Base-by-base conservation (phyloP, 495 filamentous ascomycete genomes). In the Annulohypoxylon stygium region DNA sequence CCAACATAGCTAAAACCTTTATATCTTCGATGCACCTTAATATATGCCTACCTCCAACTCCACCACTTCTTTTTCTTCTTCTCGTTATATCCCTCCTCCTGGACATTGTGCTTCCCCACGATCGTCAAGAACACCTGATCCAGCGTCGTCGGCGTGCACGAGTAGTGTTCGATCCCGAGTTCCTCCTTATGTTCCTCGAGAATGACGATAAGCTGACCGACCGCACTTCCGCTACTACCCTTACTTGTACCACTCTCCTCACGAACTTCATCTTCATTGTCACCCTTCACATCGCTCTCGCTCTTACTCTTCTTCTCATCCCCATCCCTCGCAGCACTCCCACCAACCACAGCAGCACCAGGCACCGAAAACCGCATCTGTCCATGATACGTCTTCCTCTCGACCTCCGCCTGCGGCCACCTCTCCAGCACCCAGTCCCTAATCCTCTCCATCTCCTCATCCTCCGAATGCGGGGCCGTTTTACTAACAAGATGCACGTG, bases 121-220 rank as follows among this genome's bases (percentile, higher is more conserved):
- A 97, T 93, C 43, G 82, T 88, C 82, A 97, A 81, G 80, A 97
- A 97, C 0, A 97, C 93, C 82, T 96, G 91, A 80, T 97, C 94
- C 66, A 97, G 84, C 37, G 92, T 95, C 57, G 93, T 94, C 69
- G 91, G 92, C 53, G 87, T 90, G 71, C 95, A 92, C 51, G 90
- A 91, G 77, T 92, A 97, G 77, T 93, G 92, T 81, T 92, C 90
- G 30, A 96, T 83, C 0, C 92, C 91, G 50, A 95, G 75, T 16
- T 78, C 78, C 30, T 88, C 83, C 74, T 89, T 92, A 55, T 88
- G 81, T 72, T 86, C 86, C 79, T 97, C 94, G 0, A 97, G 83
- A 39, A 86, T 68, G 34, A 89, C 87, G 73, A 97, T 93, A 39
- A 96, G 81, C 3, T 84, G 82, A 0, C 91, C 89, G 61, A 93